These are phyloP conservation scores for Cystobasidium onofrii DNA, from an alignment of 768 basidiomycete genomes.

Conservation along the genomic window DNA sequence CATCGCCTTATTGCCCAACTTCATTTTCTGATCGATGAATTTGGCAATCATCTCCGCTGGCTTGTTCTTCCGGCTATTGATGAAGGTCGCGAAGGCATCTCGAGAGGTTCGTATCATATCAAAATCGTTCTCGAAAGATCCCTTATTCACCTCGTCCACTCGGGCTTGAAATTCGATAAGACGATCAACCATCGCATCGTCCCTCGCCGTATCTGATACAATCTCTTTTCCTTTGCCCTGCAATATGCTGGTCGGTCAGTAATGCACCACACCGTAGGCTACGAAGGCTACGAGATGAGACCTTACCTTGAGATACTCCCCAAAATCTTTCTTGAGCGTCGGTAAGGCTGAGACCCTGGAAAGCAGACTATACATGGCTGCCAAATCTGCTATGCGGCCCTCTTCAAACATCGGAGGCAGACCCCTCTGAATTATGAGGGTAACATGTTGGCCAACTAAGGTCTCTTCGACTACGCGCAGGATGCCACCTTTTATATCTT, in stretches of 20 bases:
- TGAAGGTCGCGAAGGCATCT: constrained; percentile 70
- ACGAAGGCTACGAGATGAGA: too few species aligned
- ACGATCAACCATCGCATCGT: constrained; percentile 68
- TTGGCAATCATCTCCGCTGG: constrained; percentile 91
- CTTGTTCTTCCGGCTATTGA: constrained; percentile 60
- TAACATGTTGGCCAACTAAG: constrained; percentile 43
- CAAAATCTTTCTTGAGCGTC: constrained; percentile 58
- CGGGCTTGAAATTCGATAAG: constrained; percentile 62
- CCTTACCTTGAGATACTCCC: constrained; percentile 56
- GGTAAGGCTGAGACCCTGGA: constrained; percentile 54
- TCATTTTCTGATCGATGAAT: constrained; percentile 76
- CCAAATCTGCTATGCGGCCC: constrained; percentile 50
- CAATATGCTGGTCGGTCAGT: neutral
- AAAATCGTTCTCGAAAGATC: constrained; percentile 54
- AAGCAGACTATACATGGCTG: constrained; percentile 58
- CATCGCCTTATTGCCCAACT: constrained; percentile 67
- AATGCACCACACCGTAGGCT: too few species aligned
- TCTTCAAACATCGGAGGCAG: constrained; percentile 53
- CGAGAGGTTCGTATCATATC: constrained; percentile 33
- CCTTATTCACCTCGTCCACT: constrained; percentile 52
- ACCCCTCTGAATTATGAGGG: constrained; percentile 49
- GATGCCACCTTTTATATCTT: constrained; percentile 49
- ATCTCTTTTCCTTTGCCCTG: constrained; percentile 59
- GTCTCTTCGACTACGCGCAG: constrained; percentile 52
- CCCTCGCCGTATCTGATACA: constrained; percentile 56